A percentile compares a stretch with the other conserved stretches of the same genome.
Evolutionary conservation across 2,329 filamentous ascomycete species (phyloP).

Genomic region (Nemania sp.): DNA sequence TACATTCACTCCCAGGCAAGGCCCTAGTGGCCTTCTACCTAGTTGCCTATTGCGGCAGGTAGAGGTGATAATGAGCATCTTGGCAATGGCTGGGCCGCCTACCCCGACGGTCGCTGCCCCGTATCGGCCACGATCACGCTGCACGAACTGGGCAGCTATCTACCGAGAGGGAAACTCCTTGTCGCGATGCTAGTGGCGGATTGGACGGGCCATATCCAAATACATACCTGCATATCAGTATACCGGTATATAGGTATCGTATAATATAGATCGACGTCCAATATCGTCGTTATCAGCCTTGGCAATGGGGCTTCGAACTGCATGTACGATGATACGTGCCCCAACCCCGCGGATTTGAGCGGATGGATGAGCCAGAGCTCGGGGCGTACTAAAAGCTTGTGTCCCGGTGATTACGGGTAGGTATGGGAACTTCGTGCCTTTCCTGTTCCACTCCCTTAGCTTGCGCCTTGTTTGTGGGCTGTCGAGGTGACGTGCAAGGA

Average conservation of each 20-base stretch:
- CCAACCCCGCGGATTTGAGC: constrained; percentile 25
- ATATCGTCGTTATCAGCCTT: constrained; percentile 29
- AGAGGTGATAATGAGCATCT: constrained; percentile 34
- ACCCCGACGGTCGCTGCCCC: constrained; percentile 5
- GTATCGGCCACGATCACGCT: constrained; percentile 9
- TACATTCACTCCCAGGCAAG: neutral
- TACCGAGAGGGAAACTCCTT: constrained; percentile 13
- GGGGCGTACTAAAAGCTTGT: constrained; percentile 36
- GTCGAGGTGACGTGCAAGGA: constrained; percentile 26
- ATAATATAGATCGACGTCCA: constrained; percentile 6
- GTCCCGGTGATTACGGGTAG: constrained; percentile 1
- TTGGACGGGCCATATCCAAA: constrained; percentile 7
- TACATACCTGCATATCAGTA: constrained; percentile 2
- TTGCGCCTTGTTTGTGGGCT: constrained; percentile 17
- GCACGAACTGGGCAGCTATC: constrained; percentile 33
- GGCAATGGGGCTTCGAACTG: constrained; percentile 13
- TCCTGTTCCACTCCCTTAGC: constrained; percentile 5
- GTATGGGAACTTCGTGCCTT: no score
- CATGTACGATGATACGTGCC: constrained; percentile 4
- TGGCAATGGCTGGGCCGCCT: constrained; percentile 30
- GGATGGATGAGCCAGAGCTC: constrained; percentile 12
- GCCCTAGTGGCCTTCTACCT: constrained; percentile 2
- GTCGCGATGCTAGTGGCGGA: neutral
- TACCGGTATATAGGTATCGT: neutral
- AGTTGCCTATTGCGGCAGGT: constrained; percentile 47